Percentiles rank a stretch among this genome's conserved stretches.
Evolutionary conservation across 495 filamentous ascomycete genomes (phyloP).

Genomic region (Talaromyces nanjingensis): DNA sequence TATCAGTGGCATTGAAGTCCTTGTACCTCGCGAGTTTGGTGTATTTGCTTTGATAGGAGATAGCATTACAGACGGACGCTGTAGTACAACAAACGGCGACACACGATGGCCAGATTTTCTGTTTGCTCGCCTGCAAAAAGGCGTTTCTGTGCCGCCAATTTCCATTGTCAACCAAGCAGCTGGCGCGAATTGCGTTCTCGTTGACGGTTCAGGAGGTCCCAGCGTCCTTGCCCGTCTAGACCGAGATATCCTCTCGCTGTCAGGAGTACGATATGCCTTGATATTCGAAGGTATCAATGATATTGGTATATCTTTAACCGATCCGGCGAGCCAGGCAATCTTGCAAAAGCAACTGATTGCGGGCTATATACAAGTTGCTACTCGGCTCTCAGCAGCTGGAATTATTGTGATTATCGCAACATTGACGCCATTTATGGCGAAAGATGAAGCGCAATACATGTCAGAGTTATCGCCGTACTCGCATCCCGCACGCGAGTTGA

Average conservation of each 20-base stretch:
- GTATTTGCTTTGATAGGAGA: constrained; percentile 62
- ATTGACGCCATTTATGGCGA: constrained; percentile 58
- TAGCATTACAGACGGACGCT: constrained; percentile 67
- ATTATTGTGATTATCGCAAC: constrained; percentile 57
- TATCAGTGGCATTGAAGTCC: constrained; percentile 53
- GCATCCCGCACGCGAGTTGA: constrained; percentile 46
- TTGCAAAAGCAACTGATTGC: constrained; percentile 46
- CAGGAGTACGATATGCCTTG: constrained; percentile 54
- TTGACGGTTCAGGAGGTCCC: constrained; percentile 53
- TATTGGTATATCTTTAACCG: constrained; percentile 47
- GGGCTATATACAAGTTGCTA: constrained; percentile 52
- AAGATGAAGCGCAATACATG: constrained; percentile 1
- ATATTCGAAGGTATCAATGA: constrained; percentile 74
- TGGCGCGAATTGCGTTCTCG: constrained; percentile 61
- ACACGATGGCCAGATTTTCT: constrained; percentile 68
- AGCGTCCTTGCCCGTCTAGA: constrained; percentile 54
- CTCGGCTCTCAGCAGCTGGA: constrained; percentile 47
- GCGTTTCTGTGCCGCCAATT: constrained; percentile 38
- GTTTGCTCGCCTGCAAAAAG: constrained; percentile 44
- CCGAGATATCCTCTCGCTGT: constrained; percentile 53
- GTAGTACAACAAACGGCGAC: constrained; percentile 56
- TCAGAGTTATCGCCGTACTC: constrained; percentile 38
- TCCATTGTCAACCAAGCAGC: constrained; percentile 65
- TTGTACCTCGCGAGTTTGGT: constrained; percentile 30
- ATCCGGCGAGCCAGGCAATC: constrained; percentile 37